These are phyloP conservation scores for Fusarium solani-melongenae DNA, from an alignment of 2,329 filamentous ascomycete species.

Conservation along the genomic window DNA sequence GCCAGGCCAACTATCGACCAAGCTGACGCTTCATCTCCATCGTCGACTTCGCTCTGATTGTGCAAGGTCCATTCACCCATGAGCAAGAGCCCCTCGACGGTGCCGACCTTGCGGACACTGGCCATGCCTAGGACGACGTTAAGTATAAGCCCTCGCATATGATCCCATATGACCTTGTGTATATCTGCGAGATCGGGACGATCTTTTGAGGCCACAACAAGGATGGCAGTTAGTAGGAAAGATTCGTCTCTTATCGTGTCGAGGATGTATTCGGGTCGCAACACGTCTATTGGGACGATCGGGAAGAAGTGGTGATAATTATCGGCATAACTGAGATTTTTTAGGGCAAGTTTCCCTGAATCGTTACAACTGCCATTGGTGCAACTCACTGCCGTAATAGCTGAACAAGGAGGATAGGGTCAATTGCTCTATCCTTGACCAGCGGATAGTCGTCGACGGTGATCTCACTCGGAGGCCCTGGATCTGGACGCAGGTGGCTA, in stretches of 20 bases:
- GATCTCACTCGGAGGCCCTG: not conserved
- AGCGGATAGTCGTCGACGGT: not conserved
- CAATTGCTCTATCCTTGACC: not conserved
- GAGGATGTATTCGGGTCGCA: conserved; percentile 9
- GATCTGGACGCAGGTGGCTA: not conserved
- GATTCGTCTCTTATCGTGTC: conserved; percentile 12
- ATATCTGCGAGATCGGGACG: conserved; percentile 1
- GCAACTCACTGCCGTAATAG: not conserved
- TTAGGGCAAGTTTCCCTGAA: no score
- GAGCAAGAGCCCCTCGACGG: conserved; percentile 15
- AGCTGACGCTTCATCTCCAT: conserved; percentile 14
- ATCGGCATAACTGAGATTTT: not conserved
- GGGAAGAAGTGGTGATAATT: not conserved
- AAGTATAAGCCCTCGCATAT: not conserved
- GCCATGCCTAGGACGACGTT: not conserved
- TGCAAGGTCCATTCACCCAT: conserved; percentile 21
- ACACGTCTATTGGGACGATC: not conserved
- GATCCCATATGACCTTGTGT: conserved; percentile 1
- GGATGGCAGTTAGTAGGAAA: conserved; percentile 16
- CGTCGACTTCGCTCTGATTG: conserved; percentile 11
- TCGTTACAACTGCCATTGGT: no score
- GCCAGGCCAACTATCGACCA: conserved; percentile 20
- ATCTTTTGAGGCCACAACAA: conserved; percentile 20
- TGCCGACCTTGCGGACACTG: conserved; percentile 5
- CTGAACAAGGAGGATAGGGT: not conserved